Conservation (phyloP, 139 green algal genomes). For the Astrephomene gubernaculifera region DNA sequence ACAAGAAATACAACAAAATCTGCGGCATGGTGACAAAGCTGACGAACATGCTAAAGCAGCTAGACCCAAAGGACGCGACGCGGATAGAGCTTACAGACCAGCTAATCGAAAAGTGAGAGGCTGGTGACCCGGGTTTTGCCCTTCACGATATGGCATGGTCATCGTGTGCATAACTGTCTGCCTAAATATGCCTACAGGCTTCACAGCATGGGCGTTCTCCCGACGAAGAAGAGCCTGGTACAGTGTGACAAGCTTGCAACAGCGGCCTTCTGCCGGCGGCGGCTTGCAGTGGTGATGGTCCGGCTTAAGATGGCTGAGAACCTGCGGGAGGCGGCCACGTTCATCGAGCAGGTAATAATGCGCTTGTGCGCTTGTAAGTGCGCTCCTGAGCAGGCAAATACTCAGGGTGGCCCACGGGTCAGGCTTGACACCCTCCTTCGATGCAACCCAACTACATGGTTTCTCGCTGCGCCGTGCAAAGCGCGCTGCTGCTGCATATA, state of each 20-base stretch:
- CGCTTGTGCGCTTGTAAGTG: too few relatives aligned
- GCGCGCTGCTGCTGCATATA: too few relatives aligned
- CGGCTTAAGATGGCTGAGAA: slow-evolving; percentile 94
- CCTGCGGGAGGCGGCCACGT: slow-evolving; percentile 91
- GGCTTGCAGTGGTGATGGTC: slow-evolving; percentile 96
- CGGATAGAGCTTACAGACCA: slow-evolving; percentile 96
- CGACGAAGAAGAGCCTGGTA: slow-evolving; percentile 93
- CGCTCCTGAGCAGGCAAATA: too few relatives aligned
- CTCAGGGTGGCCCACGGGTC: too few relatives aligned
- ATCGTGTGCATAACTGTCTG: background rate
- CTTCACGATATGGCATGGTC: too few relatives aligned
- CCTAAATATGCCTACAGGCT: slow-evolving; percentile 66
- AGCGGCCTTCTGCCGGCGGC: slow-evolving; percentile 91
- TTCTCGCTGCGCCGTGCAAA: too few relatives aligned
- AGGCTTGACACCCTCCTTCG: too few relatives aligned
- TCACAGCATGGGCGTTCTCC: slow-evolving; percentile 93
- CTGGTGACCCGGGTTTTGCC: too few relatives aligned
- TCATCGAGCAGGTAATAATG: slow-evolving; percentile 88
- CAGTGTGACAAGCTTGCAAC: slow-evolving; percentile 93
- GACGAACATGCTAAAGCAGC: slow-evolving; percentile 76
- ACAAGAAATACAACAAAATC: slow-evolving; percentile 96
- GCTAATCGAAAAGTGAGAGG: slow-evolving; percentile 93
- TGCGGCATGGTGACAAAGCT: slow-evolving; percentile 92
- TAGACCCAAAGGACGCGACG: slow-evolving; percentile 86
- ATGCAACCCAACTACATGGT: too few relatives aligned